These are phyloP conservation scores for Aspergillus mulundensis DNA, from an alignment of 495 filamentous ascomycete genomes.

Conservation along the genomic window DNA sequence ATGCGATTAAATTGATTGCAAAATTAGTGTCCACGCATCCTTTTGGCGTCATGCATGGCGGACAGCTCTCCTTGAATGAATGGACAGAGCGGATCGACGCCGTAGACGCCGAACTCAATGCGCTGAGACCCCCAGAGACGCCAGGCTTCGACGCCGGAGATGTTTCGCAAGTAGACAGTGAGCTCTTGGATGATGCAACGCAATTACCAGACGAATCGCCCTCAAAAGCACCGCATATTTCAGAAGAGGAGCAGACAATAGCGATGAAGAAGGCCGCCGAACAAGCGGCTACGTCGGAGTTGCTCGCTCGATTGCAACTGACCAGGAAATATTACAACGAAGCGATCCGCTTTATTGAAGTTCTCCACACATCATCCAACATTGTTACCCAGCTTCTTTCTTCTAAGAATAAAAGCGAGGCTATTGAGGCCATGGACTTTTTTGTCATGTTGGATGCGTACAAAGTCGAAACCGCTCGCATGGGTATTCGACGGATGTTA, in stretches of 20 bases:
- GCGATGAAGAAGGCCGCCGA: constrained; percentile 65
- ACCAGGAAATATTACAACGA: constrained; percentile 88
- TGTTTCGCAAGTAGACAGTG: constrained; percentile 62
- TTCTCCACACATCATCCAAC: constrained; percentile 75
- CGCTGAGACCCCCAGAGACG: constrained; percentile 72
- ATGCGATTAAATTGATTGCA: constrained; percentile 88
- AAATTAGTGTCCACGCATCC: constrained; percentile 89
- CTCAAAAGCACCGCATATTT: constrained; percentile 58
- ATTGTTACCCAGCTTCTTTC: constrained; percentile 81
- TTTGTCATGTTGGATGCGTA: constrained; percentile 92
- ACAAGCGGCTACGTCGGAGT: constrained; percentile 68
- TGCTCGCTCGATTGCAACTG: constrained; percentile 77
- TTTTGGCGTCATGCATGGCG: constrained; percentile 87
- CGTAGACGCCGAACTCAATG: constrained; percentile 75
- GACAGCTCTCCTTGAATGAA: constrained; percentile 74
- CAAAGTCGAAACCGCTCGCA: constrained; percentile 85
- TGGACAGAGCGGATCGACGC: constrained; percentile 76
- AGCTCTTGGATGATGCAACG: constrained; percentile 85
- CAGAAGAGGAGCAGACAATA: constrained; percentile 51
- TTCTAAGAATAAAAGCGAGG: constrained; percentile 94
- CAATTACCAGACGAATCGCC: constrained; percentile 63
- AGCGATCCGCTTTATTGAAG: constrained; percentile 89
- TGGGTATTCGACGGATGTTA: constrained; percentile 89
- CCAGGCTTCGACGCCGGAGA: constrained; percentile 64
- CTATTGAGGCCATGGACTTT: constrained; percentile 99